Percentiles rank a stretch among this genome's conserved stretches.
phyloP scores from a whole-genome alignment of 306 rosid species.

The Echinosophora koreensis region DNA sequence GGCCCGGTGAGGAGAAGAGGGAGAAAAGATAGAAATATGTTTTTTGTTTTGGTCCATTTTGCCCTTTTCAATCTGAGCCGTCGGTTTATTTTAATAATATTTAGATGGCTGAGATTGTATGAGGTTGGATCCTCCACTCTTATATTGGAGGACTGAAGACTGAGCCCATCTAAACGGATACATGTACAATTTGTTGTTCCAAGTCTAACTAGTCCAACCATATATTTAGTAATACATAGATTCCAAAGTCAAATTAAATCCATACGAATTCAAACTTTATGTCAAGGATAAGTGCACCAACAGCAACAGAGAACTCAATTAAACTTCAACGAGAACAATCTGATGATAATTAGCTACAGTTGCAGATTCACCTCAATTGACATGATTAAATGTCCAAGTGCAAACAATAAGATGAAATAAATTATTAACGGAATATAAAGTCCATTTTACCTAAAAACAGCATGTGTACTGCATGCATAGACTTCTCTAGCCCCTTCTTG shows the following conservation, averaged over 20 bases:
- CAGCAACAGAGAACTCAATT: neutral
- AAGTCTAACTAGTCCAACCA: neutral
- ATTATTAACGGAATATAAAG: slow-evolving; percentile 10
- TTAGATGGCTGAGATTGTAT: too few species aligned
- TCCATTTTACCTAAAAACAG: slow-evolving; percentile 83
- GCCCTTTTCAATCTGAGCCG: too few species aligned
- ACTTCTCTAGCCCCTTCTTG: slow-evolving; percentile 99
- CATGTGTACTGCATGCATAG: slow-evolving; percentile 95
- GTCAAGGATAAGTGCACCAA: neutral
- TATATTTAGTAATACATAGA: neutral
- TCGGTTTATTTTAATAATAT: too few species aligned
- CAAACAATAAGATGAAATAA: slow-evolving; percentile 24
- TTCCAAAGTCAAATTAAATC: neutral
- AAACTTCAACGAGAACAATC: neutral
- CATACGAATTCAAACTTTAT: neutral
- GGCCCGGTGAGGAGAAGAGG: too few species aligned
- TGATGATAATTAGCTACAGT: neutral
- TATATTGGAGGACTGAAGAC: too few species aligned
- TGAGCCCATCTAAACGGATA: neutral
- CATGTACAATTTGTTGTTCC: neutral
- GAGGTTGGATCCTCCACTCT: too few species aligned
- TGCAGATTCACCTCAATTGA: slow-evolving; percentile 13
- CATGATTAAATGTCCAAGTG: slow-evolving; percentile 4
- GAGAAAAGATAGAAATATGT: too few species aligned
- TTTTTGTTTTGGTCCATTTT: too few species aligned